These are phyloP conservation scores for Linaria vulgaris DNA, from an alignment of 257 asterid genomes.

Conservation along the genomic window DNA sequence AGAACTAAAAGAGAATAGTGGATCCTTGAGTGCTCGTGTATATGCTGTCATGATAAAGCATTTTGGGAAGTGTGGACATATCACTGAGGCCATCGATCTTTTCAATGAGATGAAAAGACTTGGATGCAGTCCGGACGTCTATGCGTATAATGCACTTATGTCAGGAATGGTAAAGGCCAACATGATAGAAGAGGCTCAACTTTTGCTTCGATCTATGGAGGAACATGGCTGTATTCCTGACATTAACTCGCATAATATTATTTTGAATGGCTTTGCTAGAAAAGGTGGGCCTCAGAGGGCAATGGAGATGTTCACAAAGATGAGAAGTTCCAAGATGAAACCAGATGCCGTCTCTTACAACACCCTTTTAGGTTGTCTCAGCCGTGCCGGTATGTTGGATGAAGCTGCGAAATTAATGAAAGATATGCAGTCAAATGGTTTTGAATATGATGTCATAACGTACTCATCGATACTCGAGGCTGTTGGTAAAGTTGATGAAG, in stretches of 20 bases:
- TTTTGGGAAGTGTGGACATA: slow-evolving; percentile 52
- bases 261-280: slow-evolving; percentile 52
- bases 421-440: slow-evolving; percentile 51
- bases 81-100: slow-evolving; percentile 52
- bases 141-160: slow-evolving; percentile 68
- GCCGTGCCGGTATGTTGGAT: slow-evolving; percentile 63
- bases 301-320: slow-evolving; percentile 44
- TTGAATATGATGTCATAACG: slow-evolving; percentile 49
- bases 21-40: slow-evolving; percentile 58
- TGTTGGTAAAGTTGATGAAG: slow-evolving; percentile 57
- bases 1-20: slow-evolving; percentile 57
- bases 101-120: slow-evolving; percentile 55
- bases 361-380: slow-evolving; percentile 52
- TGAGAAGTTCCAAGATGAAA: slow-evolving; percentile 46
- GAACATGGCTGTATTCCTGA: slow-evolving; percentile 51
- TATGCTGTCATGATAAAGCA: slow-evolving; percentile 63
- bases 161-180: slow-evolving; percentile 61
- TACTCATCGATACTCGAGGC: slow-evolving; percentile 63
- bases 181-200: slow-evolving; percentile 51
- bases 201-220: slow-evolving; percentile 46
- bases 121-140: slow-evolving; percentile 48
- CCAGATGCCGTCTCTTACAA: slow-evolving; percentile 59
- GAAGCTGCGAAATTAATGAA: slow-evolving; percentile 61
- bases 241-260: slow-evolving; percentile 48
- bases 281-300: slow-evolving; percentile 50